phyloP scores from a whole-genome alignment of 163 green algal genomes.

The Scenedesmus sp. region DNA sequence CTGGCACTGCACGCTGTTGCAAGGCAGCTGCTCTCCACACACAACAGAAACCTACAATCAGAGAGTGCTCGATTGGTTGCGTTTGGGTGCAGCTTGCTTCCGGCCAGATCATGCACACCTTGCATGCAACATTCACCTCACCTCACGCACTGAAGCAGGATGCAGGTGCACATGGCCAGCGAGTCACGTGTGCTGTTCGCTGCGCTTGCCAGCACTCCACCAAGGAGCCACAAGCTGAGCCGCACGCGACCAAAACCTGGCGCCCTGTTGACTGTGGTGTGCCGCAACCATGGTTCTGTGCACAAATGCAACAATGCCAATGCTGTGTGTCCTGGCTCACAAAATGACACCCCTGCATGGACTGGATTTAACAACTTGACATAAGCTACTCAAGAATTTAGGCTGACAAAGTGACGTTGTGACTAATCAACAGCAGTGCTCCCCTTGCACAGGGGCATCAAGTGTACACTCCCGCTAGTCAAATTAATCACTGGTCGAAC shows the following conservation, averaged over 20 bases:
- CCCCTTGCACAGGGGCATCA: slow-evolving; percentile 37
- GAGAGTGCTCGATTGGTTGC: neutral
- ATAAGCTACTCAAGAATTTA: neutral
- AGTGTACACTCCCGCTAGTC: neutral
- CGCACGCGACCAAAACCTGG: neutral
- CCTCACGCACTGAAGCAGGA: neutral
- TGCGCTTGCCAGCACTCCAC: neutral
- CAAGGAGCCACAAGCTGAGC: neutral
- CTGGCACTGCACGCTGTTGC: neutral
- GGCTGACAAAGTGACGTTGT: neutral
- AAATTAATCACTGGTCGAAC: neutral
- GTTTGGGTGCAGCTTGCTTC: neutral
- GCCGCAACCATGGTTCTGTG: neutral
- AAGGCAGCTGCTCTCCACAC: neutral
- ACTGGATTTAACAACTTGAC: neutral
- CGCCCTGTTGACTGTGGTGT: neutral
- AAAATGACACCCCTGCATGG: slow-evolving; percentile 14
- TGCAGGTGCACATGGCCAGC: neutral
- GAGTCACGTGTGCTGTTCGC: neutral
- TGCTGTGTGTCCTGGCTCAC: slow-evolving; percentile 1
- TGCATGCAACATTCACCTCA: neutral
- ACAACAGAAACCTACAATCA: neutral
- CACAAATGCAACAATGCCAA: neutral
- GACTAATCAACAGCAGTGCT: neutral
- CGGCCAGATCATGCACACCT: neutral